Base-by-base conservation (phyloP, 345 rosid genomes). In the Tarenaya hassleriana region DNA sequence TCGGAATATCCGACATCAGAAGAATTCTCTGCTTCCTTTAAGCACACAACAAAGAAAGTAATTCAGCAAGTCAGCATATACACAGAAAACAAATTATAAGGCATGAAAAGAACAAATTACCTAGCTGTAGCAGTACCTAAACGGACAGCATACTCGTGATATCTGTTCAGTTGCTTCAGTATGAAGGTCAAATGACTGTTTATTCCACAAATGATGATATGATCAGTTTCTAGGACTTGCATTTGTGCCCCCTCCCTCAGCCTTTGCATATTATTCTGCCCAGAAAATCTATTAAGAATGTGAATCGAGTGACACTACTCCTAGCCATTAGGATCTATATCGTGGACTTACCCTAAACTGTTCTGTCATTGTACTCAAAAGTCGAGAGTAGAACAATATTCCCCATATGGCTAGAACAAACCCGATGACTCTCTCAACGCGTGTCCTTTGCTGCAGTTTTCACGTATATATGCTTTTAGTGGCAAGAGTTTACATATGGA, bases 341-440 rank as follows among this genome's bases (percentile, higher is more conserved):
- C 47, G 62, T 45, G 50, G 67, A 61, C 56, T 71, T 69, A 91
- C 96, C 69, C 98, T 76, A 69, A 91, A 87, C 52, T 91, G 87
- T 72, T 87, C 98, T 7, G 98, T 84, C 98, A 87, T 91, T 49
- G 95, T 91, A 81, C 96, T 87, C 75, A 91, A 64, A 46, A 91
- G 78, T 55, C 96, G 85, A 60, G 98, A 77, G 69, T 91, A 91
- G 70, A 91, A 84, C 67, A 91, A 57, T 64, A 91, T 84, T 47
- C 98, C 98, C 98, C 92, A 91, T 50, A 87, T 73, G 42, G 98
- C 90, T 53, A 91, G 90, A 57, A 83, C 31, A 63, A 87, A 84
- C 64, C 96, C 96, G 56, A 87, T 70, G 60, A 81, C 75, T 58
- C 88, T 84, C 73, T 84, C 98, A 56, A 72, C 48, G 37, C 90